Evolutionary conservation across 306 rosid species (phyloP).

Genomic region (Quercus suber): DNA sequence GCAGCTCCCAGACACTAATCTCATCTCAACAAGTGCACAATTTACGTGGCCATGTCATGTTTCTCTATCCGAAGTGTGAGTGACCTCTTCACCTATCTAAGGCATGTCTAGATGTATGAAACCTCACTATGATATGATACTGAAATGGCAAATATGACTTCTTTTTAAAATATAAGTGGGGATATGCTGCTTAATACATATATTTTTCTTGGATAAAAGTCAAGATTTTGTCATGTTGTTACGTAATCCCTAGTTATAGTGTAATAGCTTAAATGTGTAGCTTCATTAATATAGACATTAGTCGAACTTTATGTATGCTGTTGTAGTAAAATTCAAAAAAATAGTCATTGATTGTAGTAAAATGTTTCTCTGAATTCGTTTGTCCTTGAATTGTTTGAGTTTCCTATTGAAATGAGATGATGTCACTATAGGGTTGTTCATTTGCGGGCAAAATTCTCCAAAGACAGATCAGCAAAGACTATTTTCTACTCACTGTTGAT

Average conservation of each 20-base stretch:
- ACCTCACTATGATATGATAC: background rate
- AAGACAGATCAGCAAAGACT: too few relatives aligned
- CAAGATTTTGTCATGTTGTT: background rate
- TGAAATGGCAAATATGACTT: background rate
- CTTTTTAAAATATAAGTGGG: background rate
- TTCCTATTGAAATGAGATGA: too few relatives aligned
- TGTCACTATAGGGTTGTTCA: too few relatives aligned
- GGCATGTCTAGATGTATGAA: background rate
- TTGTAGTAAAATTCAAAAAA: too few relatives aligned
- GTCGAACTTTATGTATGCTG: too few relatives aligned
- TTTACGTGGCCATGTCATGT: background rate
- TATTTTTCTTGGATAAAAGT: background rate
- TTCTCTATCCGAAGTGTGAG: background rate
- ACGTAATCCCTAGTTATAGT: background rate
- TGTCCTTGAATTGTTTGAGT: too few relatives aligned
- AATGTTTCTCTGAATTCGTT: too few relatives aligned
- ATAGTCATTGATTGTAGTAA: too few relatives aligned
- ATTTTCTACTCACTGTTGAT: too few relatives aligned
- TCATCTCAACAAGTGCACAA: slow-evolving; percentile 3
- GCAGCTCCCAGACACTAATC: slow-evolving; percentile 21
- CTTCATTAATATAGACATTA: background rate
- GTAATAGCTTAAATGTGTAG: background rate
- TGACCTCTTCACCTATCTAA: background rate
- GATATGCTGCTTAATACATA: background rate
- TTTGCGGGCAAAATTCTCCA: too few relatives aligned